Evolutionary conservation across 768 basidiomycete species (phyloP).

Genomic region (Lactarius hengduanensis): DNA sequence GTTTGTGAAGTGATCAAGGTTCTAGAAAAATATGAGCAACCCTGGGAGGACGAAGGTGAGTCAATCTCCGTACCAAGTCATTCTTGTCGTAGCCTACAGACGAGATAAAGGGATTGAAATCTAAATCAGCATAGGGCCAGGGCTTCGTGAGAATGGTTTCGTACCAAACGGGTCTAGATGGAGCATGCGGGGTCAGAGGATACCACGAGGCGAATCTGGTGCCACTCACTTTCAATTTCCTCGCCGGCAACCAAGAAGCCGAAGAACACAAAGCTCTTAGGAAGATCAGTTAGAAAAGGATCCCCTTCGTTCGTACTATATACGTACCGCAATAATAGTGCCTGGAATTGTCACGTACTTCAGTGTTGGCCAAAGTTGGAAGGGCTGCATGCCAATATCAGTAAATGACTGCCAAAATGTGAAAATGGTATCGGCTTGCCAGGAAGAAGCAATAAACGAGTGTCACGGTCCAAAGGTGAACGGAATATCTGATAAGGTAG

Average conservation of each 20-base stretch:
- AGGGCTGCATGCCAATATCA: constrained; percentile 45
- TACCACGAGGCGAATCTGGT: constrained; percentile 12
- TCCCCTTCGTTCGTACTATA: neutral
- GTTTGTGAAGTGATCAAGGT: constrained; percentile 69
- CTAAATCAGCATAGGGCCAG: constrained; percentile 13
- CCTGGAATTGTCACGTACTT: constrained; percentile 66
- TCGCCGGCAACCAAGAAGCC: constrained; percentile 73
- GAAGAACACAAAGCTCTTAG: constrained; percentile 65
- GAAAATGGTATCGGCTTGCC: constrained; percentile 38
- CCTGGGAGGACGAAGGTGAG: constrained; percentile 16
- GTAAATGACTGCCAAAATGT: neutral
- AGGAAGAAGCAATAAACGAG: constrained; percentile 57
- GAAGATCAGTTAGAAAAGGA: neutral
- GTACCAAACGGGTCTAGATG: constrained; percentile 47
- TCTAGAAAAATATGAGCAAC: constrained; percentile 36
- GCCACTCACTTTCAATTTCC: constrained; percentile 65
- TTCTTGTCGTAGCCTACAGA: constrained; percentile 63
- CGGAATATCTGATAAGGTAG: constrained; percentile 48
- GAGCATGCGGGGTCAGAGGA: constrained; percentile 17
- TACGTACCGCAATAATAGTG: constrained; percentile 50
- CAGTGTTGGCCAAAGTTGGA: constrained; percentile 57
- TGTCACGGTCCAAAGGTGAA: constrained; percentile 68
- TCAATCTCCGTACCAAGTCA: constrained; percentile 49
- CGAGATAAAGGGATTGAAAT: neutral
- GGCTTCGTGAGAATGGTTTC: constrained; percentile 22